These are phyloP conservation scores for Tolypocladium nubicola DNA, from an alignment of 2,329 filamentous ascomycete genomes.

Conservation along the genomic window DNA sequence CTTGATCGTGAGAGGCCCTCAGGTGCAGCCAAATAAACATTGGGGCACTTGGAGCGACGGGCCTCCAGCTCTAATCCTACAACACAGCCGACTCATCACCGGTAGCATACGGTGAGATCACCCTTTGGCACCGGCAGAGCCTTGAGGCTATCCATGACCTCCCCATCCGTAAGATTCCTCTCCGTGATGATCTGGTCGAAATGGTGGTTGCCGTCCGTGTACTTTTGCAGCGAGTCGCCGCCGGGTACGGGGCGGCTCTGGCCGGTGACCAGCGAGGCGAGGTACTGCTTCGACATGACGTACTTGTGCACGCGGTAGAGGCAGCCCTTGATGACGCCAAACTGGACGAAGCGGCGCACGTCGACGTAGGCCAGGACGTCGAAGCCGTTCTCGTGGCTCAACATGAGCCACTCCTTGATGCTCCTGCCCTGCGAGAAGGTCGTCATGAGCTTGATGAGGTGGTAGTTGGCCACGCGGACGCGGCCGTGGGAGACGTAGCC, in stretches of 20 bases:
- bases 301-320: constrained; percentile 91
- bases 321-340: constrained; percentile 90
- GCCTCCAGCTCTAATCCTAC: not conserved
- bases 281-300: constrained; percentile 57
- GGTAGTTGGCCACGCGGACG: constrained; percentile 43
- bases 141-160: constrained; percentile 60
- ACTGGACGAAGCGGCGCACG: constrained; percentile 84
- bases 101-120: constrained; percentile 44
- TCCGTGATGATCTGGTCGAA: constrained; percentile 80
- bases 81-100: constrained; percentile 18
- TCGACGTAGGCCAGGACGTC: constrained; percentile 68
- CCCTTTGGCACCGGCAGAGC: constrained; percentile 39
- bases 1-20: not conserved
- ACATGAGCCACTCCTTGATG: constrained; percentile 78
- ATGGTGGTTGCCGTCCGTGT: constrained; percentile 63
- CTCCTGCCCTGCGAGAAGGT: constrained; percentile 73
- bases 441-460: constrained; percentile 75
- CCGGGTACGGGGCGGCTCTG: constrained; percentile 29
- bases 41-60: not conserved
- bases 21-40: not conserved
- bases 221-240: constrained; percentile 49
- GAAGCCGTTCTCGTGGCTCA: constrained; percentile 56
- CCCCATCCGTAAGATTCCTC: constrained; percentile 56
- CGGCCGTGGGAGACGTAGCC: constrained; percentile 58
- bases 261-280: constrained; percentile 45